Percentiles rank a stretch among this genome's conserved stretches.
Evolutionary conservation across 2,329 filamentous ascomycete species (phyloP).

Genomic region (Trichoderma breve): DNA sequence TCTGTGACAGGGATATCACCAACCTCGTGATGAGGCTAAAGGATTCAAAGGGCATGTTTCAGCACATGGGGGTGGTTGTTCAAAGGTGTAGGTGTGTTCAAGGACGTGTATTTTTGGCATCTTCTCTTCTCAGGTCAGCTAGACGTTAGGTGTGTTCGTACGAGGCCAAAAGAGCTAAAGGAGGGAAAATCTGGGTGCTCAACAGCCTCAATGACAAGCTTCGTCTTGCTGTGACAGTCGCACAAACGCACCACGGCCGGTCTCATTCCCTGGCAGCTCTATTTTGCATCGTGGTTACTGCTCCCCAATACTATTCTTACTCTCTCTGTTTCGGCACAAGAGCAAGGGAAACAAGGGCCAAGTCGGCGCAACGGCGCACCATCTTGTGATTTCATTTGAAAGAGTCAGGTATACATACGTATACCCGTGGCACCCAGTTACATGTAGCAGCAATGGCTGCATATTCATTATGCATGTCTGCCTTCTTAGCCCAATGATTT

Average conservation of each 20-base stretch:
- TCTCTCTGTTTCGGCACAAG: neutral
- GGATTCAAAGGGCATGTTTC: neutral
- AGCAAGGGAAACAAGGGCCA: neutral
- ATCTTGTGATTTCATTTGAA: slow-evolving; percentile 17
- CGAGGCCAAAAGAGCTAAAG: neutral
- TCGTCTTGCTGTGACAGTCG: slow-evolving; percentile 7
- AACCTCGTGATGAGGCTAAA: neutral
- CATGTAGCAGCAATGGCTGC: slow-evolving; percentile 2
- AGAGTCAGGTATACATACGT: neutral
- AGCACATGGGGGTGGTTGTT: neutral
- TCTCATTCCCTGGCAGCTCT: slow-evolving; percentile 16
- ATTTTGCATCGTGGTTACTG: neutral
- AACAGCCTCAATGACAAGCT: slow-evolving; percentile 16
- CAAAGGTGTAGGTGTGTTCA: neutral
- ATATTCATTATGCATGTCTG: slow-evolving; percentile 9
- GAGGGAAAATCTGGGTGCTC: neutral
- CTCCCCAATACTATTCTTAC: neutral
- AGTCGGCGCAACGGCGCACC: slow-evolving; percentile 10
- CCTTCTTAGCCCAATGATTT: slow-evolving; percentile 6
- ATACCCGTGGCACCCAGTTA: neutral
- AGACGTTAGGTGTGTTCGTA: neutral
- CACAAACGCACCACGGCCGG: slow-evolving; percentile 1
- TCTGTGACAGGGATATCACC: neutral
- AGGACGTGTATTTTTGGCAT: neutral
- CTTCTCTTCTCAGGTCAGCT: neutral